Evolutionary conservation across 1,139 yeast species (phyloP), one percentile per base, ranked within the genome.

Genomic region (Petasospora fabianii): DNA sequence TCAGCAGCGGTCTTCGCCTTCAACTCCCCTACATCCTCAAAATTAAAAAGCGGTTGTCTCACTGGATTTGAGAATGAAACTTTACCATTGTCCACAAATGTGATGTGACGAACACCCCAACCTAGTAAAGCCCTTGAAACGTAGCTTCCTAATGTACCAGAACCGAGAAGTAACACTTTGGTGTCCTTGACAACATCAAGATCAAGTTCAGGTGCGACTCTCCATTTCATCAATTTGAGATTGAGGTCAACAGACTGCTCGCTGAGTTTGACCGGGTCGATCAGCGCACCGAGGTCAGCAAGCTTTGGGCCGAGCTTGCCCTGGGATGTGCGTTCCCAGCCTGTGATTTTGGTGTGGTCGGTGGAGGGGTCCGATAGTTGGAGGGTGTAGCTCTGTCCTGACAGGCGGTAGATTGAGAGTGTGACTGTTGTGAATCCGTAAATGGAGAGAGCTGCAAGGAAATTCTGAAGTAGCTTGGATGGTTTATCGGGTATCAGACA

Each of bases 11-110:
- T 65, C 16, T 58, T 59, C 0, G 97, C 96, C 56, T 92, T 92
- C 28, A 69, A 68, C 20, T 67, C 69, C 0, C 96, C 96, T 30
- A 62, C 96, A 79, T 67, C 95, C 13, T 74, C 70, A 60, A 85
- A 90, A 21, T 68, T 73, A 60, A 80, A 92, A 22, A 92, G 63
- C 1, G 97, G 94, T 53, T 92, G 99, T 39, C 99, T 70, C 0
- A 92, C 98, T 0, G 98, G 98, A 54, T 92, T 92, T 8, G 96
- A 86, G 59, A 80, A 87, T 2, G 97, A 87, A 0, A 94, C 86
- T 20, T 74, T 65, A 2, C 97, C 96, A 57, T 76, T 87, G 60
- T 92, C 99, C 2, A 92, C 94, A 62, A 92, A 80, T 0, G 97
- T 84, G 21, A 92, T 81, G 27, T 76, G 69, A 27, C 84, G 66